Evolutionary conservation across 2,329 filamentous ascomycete genomes (phyloP).

Genomic region (Colletotrichum shisoi): DNA sequence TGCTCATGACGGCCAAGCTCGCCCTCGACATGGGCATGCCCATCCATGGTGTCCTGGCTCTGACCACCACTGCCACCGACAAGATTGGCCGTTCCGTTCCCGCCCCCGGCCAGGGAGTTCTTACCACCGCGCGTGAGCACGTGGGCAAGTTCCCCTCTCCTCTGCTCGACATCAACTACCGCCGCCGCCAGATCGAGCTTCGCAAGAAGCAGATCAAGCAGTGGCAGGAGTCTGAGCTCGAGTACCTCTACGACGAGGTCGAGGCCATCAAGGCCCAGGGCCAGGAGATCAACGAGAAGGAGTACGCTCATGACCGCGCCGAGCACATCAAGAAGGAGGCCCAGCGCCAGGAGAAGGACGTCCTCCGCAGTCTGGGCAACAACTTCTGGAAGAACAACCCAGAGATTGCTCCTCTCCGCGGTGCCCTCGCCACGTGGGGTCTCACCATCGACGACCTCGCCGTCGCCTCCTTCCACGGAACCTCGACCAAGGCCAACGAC

Average conservation of each 20-base stretch:
- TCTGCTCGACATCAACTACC: constrained; percentile 96
- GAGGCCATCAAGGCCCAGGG: constrained; percentile 86
- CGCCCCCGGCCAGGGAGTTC: constrained; percentile 93
- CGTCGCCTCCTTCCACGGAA: constrained; percentile 98
- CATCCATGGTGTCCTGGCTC: constrained; percentile 91
- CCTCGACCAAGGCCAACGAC: constrained; percentile 97
- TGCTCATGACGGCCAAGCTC: constrained; percentile 97
- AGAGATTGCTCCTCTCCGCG: constrained; percentile 91
- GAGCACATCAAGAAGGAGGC: constrained; percentile 87
- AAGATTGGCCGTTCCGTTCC: constrained; percentile 99
- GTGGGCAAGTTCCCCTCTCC: constrained; percentile 93
- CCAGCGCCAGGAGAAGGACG: constrained; percentile 88
- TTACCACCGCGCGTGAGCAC: constrained; percentile 92
- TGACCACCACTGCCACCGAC: constrained; percentile 96
- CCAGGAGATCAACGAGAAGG: constrained; percentile 76
- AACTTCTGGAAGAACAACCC: constrained; percentile 98
- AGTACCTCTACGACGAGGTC: constrained; percentile 92
- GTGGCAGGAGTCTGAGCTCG: constrained; percentile 94
- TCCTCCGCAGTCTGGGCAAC: constrained; percentile 91
- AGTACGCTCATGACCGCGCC: constrained; percentile 85
- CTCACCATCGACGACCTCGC: constrained; percentile 94
- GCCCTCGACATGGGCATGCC: constrained; percentile 98
- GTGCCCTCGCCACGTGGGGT: constrained; percentile 96
- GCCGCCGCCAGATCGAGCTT: constrained; percentile 90
- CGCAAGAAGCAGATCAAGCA: constrained; percentile 93